Conservation (phyloP, 306 rosid species). For the Vigna angularis region DNA sequence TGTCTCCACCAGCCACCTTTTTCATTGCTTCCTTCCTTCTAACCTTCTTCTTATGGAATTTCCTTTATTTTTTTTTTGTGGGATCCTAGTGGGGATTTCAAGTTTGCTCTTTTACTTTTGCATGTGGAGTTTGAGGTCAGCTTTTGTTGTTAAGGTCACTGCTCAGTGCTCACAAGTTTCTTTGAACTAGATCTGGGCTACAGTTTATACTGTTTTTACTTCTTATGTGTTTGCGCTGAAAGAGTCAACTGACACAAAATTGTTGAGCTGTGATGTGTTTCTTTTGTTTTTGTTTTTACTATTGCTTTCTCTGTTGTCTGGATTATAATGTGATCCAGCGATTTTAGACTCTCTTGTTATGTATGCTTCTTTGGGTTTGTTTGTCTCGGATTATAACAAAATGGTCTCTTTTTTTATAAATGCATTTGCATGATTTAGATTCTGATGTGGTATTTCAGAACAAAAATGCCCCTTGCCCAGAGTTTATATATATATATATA, state of each 20-base stretch:
- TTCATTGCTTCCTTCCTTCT: slow-evolving; percentile 44
- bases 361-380: slow-evolving; percentile 14
- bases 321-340: not conserved
- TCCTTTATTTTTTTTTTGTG: not conserved
- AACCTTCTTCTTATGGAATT: slow-evolving; percentile 8
- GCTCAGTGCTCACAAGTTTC: not conserved
- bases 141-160: slow-evolving; percentile 36
- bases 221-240: slow-evolving; percentile 1
- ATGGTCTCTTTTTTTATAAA: not conserved
- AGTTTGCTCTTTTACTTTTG: slow-evolving; percentile 49
- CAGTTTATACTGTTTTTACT: slow-evolving; percentile 31
- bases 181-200: slow-evolving; percentile 4
- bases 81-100: slow-evolving; percentile 44
- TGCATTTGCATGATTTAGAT: slow-evolving; percentile 1
- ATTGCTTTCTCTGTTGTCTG: slow-evolving; percentile 4
- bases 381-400: not conserved
- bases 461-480: not conserved
- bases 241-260: slow-evolving; percentile 10
- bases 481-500: not conserved
- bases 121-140: slow-evolving; percentile 65
- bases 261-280: not conserved
- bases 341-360: slow-evolving; percentile 23
- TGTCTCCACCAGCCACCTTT: not conserved
- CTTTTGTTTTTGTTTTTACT: not conserved
- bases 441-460: not conserved